A percentile compares a stretch with the other conserved stretches of the same genome.
Conservation (phyloP, 2,329 filamentous ascomycete species). For the Phoma sp. region DNA sequence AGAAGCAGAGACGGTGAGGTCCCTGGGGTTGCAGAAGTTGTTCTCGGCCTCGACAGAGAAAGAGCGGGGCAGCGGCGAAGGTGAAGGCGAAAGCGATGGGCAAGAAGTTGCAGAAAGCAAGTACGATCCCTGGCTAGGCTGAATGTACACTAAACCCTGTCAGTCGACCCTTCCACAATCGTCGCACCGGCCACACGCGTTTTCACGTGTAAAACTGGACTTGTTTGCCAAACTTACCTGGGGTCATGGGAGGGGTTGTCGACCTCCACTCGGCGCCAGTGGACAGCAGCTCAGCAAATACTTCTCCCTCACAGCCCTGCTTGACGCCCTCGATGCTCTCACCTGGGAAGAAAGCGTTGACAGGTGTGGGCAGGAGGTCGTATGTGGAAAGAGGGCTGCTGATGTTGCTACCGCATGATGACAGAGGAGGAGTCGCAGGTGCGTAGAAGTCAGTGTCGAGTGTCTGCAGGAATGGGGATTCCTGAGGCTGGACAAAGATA, state of each 20-base stretch:
- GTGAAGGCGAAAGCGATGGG: conserved; percentile 86
- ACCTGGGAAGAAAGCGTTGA: conserved; percentile 74
- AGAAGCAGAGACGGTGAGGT: conserved; percentile 74
- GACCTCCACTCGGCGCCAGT: conserved; percentile 77
- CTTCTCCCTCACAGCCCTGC: conserved; percentile 71
- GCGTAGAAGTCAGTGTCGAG: conserved; percentile 82
- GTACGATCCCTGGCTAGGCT: conserved; percentile 70
- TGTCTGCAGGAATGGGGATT: conserved; percentile 60
- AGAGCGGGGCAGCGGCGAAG: conserved; percentile 76
- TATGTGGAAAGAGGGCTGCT: conserved; percentile 80
- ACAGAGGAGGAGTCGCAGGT: conserved; percentile 86
- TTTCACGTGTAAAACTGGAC: conserved; percentile 1
- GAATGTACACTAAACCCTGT: conserved; percentile 64
- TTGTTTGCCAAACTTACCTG: conserved; percentile 67
- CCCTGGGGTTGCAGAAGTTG: conserved; percentile 90
- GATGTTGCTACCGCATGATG: conserved; percentile 80
- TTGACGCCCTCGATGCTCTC: conserved; percentile 50
- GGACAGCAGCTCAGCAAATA: conserved; percentile 74
- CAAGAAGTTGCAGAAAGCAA: conserved; percentile 75
- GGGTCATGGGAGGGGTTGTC: conserved; percentile 84
- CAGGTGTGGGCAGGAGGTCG: conserved; percentile 80
- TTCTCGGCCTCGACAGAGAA: conserved; percentile 73
- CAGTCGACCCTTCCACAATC: conserved; percentile 24
- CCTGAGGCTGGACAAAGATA: conserved; percentile 68
- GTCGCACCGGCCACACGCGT: conserved; percentile 3